Conservation (phyloP, 306 rosid species). For the Quercus suber region DNA sequence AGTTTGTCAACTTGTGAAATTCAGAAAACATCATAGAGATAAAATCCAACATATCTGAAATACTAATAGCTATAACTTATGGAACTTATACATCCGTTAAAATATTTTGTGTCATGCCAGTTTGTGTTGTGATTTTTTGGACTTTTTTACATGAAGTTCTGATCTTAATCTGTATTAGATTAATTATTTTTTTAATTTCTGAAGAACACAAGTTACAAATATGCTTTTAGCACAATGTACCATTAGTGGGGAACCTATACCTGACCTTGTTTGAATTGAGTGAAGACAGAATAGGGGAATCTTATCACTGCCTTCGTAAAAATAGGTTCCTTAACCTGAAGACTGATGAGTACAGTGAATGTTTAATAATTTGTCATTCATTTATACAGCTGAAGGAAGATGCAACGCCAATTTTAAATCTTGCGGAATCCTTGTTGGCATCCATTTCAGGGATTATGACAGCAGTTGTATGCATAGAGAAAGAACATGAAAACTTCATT, state of each 20-base stretch:
- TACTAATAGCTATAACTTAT: no score
- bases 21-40: no score
- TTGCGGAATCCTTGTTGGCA: conserved; percentile 27
- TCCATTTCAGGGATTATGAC: conserved; percentile 37
- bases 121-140: background rate
- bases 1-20: no score
- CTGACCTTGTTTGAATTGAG: background rate
- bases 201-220: background rate
- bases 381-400: conserved; percentile 28
- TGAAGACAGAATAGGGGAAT: background rate
- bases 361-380: background rate
- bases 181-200: background rate
- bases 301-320: background rate
- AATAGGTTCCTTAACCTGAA: background rate
- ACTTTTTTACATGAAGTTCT: background rate
- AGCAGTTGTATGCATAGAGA: conserved; percentile 14
- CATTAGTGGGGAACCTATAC: background rate
- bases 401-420: conserved; percentile 1
- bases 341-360: background rate
- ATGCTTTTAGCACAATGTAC: background rate
- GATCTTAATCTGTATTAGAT: background rate
- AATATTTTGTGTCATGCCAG: no score
- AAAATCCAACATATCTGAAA: no score
- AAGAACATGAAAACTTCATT: conserved; percentile 22
- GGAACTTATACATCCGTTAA: no score